phyloP scores from a whole-genome alignment of 345 rosid species.

The Tarenaya hassleriana region DNA sequence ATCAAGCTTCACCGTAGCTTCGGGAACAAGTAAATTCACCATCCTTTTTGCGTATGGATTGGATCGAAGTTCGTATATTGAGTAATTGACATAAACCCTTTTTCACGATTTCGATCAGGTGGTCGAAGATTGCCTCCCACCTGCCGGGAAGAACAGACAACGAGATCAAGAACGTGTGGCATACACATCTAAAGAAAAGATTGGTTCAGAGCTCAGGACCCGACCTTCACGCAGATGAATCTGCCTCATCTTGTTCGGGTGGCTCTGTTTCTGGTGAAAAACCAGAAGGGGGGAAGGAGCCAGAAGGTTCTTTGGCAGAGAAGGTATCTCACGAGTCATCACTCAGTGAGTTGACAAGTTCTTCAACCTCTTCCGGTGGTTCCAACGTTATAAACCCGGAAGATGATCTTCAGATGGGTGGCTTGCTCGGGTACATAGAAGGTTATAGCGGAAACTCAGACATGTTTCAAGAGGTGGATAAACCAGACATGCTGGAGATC shows the following conservation, averaged over 20 bases:
- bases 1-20: constrained; percentile 29
- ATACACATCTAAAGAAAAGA: constrained; percentile 46
- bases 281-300: constrained; percentile 9
- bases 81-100: neutral
- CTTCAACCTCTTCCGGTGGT: constrained; percentile 36
- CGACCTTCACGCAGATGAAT: constrained; percentile 14
- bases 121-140: constrained; percentile 46
- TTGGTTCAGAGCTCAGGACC: constrained; percentile 8
- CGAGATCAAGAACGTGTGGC: constrained; percentile 57
- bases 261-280: neutral
- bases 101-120: constrained; percentile 27
- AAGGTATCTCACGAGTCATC: constrained; percentile 28
- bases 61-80: constrained; percentile 14
- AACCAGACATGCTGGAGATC: constrained; percentile 41
- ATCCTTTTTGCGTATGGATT: constrained; percentile 4
- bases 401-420: constrained; percentile 12
- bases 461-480: constrained; percentile 51
- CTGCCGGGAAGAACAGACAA: constrained; percentile 47
- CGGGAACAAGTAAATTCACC: constrained; percentile 23
- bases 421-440: constrained; percentile 12
- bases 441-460: constrained; percentile 14
- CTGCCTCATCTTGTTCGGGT: constrained; percentile 20
- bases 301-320: constrained; percentile 15
- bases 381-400: constrained; percentile 27
- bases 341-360: constrained; percentile 26